phyloP scores from a whole-genome alignment of 2,329 filamentous ascomycete genomes.

The Cladophialophora chaetospira region DNA sequence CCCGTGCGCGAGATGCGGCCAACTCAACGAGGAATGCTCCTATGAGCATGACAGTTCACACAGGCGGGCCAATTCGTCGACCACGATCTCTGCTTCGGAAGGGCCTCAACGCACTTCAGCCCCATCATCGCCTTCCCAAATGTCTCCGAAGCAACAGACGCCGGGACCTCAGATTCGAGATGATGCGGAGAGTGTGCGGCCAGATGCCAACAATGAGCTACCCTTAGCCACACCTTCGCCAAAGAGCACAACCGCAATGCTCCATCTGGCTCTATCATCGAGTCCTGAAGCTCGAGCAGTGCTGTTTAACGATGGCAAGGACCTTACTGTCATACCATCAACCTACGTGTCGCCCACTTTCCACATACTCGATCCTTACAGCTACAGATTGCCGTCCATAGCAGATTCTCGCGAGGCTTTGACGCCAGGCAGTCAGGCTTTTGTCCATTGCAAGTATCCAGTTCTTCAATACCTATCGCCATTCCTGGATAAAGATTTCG shows the following conservation, averaged over 20 bases:
- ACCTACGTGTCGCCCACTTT: slow-evolving; percentile 29
- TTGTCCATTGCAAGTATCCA: slow-evolving; percentile 23
- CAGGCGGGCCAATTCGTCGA: slow-evolving; percentile 4
- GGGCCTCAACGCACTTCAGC: background rate
- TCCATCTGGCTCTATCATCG: slow-evolving; percentile 16
- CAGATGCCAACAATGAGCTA: slow-evolving; percentile 1
- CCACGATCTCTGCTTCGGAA: slow-evolving; percentile 2
- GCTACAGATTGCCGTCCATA: slow-evolving; percentile 28
- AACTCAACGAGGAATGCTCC: slow-evolving; percentile 21
- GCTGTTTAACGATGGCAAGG: slow-evolving; percentile 18
- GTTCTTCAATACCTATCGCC: slow-evolving; percentile 28
- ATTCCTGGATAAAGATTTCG: slow-evolving; percentile 26
- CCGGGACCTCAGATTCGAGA: no score
- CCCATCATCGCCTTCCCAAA: background rate
- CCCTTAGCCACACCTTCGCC: slow-evolving; percentile 12
- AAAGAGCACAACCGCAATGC: slow-evolving; percentile 15
- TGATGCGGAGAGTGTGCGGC: background rate
- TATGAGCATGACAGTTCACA: slow-evolving; percentile 17
- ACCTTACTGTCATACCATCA: slow-evolving; percentile 21
- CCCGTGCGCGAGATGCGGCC: slow-evolving; percentile 26
- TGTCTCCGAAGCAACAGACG: slow-evolving; percentile 1
- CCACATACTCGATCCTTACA: slow-evolving; percentile 28
- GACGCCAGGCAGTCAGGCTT: slow-evolving; percentile 23
- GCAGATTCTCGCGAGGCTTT: slow-evolving; percentile 24
- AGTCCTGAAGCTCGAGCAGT: slow-evolving; percentile 10